These are phyloP conservation scores for Aspergillus ellipticus DNA, from an alignment of 495 filamentous ascomycete species.

Conservation along the genomic window DNA sequence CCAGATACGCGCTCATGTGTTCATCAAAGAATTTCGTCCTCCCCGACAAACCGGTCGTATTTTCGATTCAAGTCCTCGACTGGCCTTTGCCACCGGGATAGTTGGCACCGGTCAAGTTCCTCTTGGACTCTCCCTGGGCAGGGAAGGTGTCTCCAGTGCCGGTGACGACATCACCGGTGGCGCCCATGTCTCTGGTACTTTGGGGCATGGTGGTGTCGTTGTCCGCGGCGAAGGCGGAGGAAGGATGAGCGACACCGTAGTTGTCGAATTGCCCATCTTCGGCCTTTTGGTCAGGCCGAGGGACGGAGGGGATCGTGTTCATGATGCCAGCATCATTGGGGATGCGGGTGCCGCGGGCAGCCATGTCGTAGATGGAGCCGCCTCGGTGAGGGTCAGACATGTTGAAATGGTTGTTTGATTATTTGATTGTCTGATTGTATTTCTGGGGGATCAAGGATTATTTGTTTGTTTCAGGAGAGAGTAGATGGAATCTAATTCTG, in stretches of 20 bases:
- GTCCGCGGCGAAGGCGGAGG: slow-evolving; percentile 44
- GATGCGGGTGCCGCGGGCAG: slow-evolving; percentile 47
- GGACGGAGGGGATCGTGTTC: slow-evolving; percentile 53
- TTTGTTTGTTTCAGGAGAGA: no score
- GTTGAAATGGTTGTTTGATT: no score
- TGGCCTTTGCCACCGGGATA: slow-evolving; percentile 8
- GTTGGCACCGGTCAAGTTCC: slow-evolving; percentile 11
- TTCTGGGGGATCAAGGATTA: no score
- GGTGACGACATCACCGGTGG: slow-evolving; percentile 46
- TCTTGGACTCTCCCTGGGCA: slow-evolving; percentile 44
- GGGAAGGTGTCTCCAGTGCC: slow-evolving; percentile 49
- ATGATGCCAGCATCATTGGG: slow-evolving; percentile 52
- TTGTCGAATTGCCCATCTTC: slow-evolving; percentile 29
- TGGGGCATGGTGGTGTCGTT: slow-evolving; percentile 52
- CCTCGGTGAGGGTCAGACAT: slow-evolving; percentile 28
- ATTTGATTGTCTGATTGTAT: no score
- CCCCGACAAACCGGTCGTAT: slow-evolving; percentile 3
- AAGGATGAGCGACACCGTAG: slow-evolving; percentile 28
- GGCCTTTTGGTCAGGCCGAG: slow-evolving; percentile 49
- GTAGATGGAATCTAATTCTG: not conserved
- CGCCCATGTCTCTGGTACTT: slow-evolving; percentile 41
- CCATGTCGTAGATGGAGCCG: slow-evolving; percentile 47
- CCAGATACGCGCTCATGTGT: not conserved
- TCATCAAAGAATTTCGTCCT: slow-evolving; percentile 2
- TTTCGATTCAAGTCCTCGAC: slow-evolving; percentile 3